Evolutionary conservation across 768 basidiomycete genomes (phyloP).

Genomic region (Panaeolus cyanescens): DNA sequence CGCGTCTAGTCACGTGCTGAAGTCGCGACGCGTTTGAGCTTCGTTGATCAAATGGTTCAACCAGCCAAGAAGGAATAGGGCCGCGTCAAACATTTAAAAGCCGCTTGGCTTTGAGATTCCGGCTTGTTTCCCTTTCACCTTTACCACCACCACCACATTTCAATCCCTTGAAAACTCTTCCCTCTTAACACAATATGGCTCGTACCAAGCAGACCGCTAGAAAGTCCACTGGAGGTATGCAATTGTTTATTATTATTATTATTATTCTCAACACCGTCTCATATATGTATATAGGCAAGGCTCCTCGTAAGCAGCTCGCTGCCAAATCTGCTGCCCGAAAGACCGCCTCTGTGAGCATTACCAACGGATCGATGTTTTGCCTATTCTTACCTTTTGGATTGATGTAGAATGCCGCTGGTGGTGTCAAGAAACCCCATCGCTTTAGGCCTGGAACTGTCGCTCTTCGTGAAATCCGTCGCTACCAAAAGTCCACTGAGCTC

Average conservation of each 20-base stretch:
- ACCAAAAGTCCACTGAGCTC: slow-evolving; percentile 66
- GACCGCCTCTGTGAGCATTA: slow-evolving; percentile 42
- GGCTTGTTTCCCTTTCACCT: slow-evolving; percentile 17
- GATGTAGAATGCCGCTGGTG: slow-evolving; percentile 50
- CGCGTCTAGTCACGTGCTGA: slow-evolving; percentile 18
- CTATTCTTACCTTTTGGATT: slow-evolving; percentile 2
- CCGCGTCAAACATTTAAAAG: slow-evolving; percentile 26
- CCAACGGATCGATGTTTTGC: not conserved
- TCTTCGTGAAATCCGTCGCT: slow-evolving; percentile 71
- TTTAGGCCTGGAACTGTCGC: slow-evolving; percentile 82
- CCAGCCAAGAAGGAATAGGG: no score
- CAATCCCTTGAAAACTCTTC: slow-evolving; percentile 7
- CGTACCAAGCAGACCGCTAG: slow-evolving; percentile 79
- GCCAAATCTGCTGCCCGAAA: slow-evolving; percentile 62
- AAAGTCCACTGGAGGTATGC: slow-evolving; percentile 71
- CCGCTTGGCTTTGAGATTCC: slow-evolving; percentile 21
- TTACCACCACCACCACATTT: slow-evolving; percentile 25
- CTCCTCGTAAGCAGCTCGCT: slow-evolving; percentile 62
- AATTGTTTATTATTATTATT: not conserved
- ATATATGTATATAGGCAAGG: slow-evolving; percentile 43
- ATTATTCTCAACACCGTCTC: not conserved
- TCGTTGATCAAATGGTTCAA: slow-evolving; percentile 14
- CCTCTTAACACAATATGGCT: slow-evolving; percentile 49
- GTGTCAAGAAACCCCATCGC: slow-evolving; percentile 83
- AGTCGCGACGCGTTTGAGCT: slow-evolving; percentile 15